phyloP scores from a whole-genome alignment of 2,329 filamentous ascomycete species.

The Ophiostoma quercus region DNA sequence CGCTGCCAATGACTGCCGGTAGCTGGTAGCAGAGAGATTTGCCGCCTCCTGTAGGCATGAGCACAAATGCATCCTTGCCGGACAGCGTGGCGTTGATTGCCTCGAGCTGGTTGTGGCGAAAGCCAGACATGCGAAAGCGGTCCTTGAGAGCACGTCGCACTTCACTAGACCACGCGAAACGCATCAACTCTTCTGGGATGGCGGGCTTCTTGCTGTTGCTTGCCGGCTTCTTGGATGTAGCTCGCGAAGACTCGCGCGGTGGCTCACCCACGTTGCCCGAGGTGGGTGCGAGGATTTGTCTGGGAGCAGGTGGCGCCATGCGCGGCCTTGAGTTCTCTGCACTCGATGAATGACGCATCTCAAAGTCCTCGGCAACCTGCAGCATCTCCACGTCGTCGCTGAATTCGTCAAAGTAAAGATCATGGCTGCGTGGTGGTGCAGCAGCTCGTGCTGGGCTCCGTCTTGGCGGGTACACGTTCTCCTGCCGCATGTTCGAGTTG shows the following conservation, averaged over 20 bases:
- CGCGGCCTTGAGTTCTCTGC: conserved; percentile 27
- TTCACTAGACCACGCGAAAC: conserved; percentile 77
- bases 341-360: conserved; percentile 36
- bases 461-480: background rate
- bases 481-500: background rate
- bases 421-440: background rate
- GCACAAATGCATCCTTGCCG: conserved; percentile 85
- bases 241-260: conserved; percentile 36
- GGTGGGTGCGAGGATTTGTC: conserved; percentile 43
- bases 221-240: conserved; percentile 32
- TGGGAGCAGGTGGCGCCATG: conserved; percentile 25
- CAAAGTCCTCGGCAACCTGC: conserved; percentile 48
- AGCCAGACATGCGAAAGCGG: conserved; percentile 77
- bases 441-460: background rate
- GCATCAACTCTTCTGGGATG: conserved; percentile 53
- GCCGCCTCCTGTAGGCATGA: conserved; percentile 97
- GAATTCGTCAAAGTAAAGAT: conserved; percentile 31
- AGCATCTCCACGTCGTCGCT: conserved; percentile 43
- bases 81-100: conserved; percentile 89
- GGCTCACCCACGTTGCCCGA: conserved; percentile 42
- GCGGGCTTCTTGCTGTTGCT: conserved; percentile 30
- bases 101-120: conserved; percentile 86
- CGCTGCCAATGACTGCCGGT: conserved; percentile 75
- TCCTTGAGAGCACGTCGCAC: conserved; percentile 76
- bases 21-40: conserved; percentile 97